These are phyloP conservation scores for Phyllosticta citriasiana DNA, from an alignment of 2,329 filamentous ascomycete species.

Conservation along the genomic window DNA sequence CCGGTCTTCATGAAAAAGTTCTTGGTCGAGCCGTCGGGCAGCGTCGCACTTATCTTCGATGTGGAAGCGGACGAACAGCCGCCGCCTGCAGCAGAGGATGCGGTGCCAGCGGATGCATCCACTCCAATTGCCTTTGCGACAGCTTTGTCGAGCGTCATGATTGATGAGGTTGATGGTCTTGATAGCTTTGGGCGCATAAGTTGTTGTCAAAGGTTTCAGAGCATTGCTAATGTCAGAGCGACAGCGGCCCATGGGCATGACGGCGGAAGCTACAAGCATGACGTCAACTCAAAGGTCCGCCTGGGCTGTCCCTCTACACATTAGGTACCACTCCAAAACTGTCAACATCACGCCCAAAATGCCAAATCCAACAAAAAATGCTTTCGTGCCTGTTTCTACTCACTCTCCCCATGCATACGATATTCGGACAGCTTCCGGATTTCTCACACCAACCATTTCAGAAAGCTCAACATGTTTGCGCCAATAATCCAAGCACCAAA, in stretches of 20 bases:
- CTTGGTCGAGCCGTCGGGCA: constrained; percentile 39
- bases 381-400: no score
- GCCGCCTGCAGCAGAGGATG: constrained; percentile 54
- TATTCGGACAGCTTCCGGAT: no score
- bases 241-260: neutral
- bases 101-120: constrained; percentile 43
- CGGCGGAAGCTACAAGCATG: no score
- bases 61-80: constrained; percentile 56
- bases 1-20: constrained; percentile 67
- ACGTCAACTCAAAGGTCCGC: no score
- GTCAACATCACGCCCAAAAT: no score
- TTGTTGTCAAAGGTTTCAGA: neutral
- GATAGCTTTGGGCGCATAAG: neutral
- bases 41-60: constrained; percentile 45
- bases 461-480: no score
- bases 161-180: constrained; percentile 7
- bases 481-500: no score
- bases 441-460: no score
- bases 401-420: no score
- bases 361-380: no score
- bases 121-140: constrained; percentile 52
- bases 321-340: no score
- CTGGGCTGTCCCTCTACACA: no score
- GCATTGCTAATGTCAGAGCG: neutral
- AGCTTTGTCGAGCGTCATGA: constrained; percentile 50